These are phyloP conservation scores for Colletotrichum sp. DNA, from an alignment of 2,329 filamentous ascomycete genomes.

Conservation along the genomic window DNA sequence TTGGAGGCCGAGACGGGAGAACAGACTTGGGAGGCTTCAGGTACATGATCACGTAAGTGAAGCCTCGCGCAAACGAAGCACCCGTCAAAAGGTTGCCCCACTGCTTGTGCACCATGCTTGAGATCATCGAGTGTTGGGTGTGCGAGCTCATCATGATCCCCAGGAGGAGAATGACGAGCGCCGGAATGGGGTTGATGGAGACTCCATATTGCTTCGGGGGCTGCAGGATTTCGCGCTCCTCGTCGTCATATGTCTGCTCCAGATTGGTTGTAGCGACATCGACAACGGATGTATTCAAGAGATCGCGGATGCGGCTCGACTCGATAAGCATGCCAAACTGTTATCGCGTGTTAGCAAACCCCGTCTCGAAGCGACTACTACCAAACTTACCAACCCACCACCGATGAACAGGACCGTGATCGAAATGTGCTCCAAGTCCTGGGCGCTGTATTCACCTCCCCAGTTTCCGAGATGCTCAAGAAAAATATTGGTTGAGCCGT, in stretches of 20 bases:
- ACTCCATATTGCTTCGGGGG: constrained; percentile 72
- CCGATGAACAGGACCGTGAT: constrained; percentile 95
- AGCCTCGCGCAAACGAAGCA: constrained; percentile 76
- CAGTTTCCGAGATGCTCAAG: constrained; percentile 83
- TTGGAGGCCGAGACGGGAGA: constrained; percentile 84
- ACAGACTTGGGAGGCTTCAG: constrained; percentile 81
- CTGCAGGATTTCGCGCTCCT: constrained; percentile 49
- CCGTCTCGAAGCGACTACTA: not conserved
- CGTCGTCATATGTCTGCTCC: constrained; percentile 40
- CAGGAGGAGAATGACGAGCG: constrained; percentile 82
- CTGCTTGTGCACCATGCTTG: constrained; percentile 91
- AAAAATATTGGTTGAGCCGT: constrained; percentile 90
- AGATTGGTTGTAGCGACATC: constrained; percentile 36
- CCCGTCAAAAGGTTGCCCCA: constrained; percentile 88
- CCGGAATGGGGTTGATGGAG: constrained; percentile 88
- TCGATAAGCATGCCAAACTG: constrained; percentile 86
- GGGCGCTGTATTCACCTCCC: constrained; percentile 74
- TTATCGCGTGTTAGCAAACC: constrained; percentile 25
- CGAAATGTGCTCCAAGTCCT: constrained; percentile 89
- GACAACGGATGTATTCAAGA: constrained; percentile 63
- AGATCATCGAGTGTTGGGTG: constrained; percentile 82
- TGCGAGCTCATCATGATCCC: constrained; percentile 97
- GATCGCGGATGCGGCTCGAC: constrained; percentile 69
- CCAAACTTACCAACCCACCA: constrained; percentile 74
- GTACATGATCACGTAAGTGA: constrained; percentile 83